Conservation (phyloP, 805 yeast genomes). For the Barnettozyma sucrosica region DNA sequence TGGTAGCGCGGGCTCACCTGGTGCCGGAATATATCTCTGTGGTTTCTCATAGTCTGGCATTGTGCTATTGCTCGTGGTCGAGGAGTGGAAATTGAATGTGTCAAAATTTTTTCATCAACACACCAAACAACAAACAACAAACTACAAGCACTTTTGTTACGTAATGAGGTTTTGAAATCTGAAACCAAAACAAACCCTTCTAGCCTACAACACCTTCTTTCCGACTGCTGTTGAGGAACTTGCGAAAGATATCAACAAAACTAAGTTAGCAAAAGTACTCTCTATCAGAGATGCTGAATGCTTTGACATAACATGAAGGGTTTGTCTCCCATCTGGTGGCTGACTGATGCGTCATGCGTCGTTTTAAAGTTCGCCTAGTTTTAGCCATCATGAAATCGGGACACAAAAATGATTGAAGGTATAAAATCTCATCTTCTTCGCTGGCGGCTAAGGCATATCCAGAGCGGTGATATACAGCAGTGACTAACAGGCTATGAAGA, state of each 20-base stretch:
- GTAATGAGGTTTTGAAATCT: too few species aligned
- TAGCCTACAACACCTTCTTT: too few species aligned
- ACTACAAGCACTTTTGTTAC: not conserved
- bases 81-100: not conserved
- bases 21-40: slow-evolving; percentile 39
- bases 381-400: not conserved
- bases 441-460: too few species aligned
- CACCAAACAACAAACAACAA: not conserved
- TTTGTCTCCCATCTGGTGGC: not conserved
- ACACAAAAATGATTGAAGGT: not conserved
- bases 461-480: too few species aligned
- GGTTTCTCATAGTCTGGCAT: slow-evolving; percentile 25
- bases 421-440: not conserved
- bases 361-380: not conserved
- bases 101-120: not conserved
- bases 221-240: too few species aligned
- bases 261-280: too few species aligned
- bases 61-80: not conserved
- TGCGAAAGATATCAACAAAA: too few species aligned
- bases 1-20: slow-evolving; percentile 67
- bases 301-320: too few species aligned
- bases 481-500: slow-evolving; percentile 29
- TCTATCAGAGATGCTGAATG: too few species aligned
- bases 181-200: not conserved
- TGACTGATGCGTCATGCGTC: not conserved